Percentiles rank a stretch among this genome's conserved stretches.
Conservation (phyloP, 768 basidiomycete species). For the Nidularia sp. region DNA sequence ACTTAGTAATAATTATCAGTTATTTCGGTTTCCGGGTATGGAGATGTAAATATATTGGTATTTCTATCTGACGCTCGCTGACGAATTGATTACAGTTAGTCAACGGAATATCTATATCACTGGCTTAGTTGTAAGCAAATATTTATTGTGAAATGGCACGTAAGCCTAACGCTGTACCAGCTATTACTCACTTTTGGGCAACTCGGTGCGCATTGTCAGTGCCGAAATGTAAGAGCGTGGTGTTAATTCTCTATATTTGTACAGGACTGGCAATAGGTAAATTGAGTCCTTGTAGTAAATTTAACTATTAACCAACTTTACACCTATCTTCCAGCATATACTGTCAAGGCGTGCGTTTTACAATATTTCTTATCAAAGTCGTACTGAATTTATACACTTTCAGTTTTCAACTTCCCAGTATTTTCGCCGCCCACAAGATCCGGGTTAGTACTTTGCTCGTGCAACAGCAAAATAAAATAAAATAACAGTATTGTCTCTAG, state of each 20-base stretch:
- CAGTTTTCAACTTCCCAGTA: constrained; percentile 36
- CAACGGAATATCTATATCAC: constrained; percentile 50
- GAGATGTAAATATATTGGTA: constrained; percentile 41
- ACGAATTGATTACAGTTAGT: constrained; percentile 43
- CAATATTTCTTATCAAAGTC: neutral
- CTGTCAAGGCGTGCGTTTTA: constrained; percentile 39
- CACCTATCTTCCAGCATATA: constrained; percentile 28
- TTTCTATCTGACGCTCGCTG: neutral
- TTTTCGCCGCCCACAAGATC: constrained; percentile 39
- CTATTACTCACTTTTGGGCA: constrained; percentile 43
- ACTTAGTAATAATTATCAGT: constrained; percentile 18
- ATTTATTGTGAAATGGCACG: neutral
- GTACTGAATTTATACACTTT: constrained; percentile 1
- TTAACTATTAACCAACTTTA: neutral
- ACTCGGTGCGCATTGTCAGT: constrained; percentile 30
- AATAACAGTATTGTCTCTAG: constrained; percentile 9
- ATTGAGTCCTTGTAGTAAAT: neutral
- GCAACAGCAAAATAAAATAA: too few species aligned
- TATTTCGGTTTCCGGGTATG: constrained; percentile 60
- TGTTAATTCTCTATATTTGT: neutral
- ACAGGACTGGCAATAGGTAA: neutral
- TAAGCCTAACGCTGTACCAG: constrained; percentile 19
- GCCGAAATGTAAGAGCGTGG: neutral
- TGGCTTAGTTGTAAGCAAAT: constrained; percentile 42
- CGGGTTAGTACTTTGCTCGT: constrained; percentile 28